Percentiles rank a stretch among this genome's conserved stretches.
Evolutionary conservation across 768 basidiomycete species (phyloP).

Genomic region (Boletus rex-veris): DNA sequence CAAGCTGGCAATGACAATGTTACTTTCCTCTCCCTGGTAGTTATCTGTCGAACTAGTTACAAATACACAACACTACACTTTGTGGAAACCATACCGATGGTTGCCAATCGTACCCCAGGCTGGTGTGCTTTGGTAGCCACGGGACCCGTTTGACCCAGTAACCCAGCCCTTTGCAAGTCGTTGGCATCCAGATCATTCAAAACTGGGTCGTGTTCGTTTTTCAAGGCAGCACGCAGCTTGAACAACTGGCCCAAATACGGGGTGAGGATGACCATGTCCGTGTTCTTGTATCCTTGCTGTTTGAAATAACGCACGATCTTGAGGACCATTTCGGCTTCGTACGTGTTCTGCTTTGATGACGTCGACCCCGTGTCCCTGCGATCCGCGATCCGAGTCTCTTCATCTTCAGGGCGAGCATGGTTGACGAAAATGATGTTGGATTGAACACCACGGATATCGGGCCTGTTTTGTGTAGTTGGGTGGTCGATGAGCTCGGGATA

Average conservation of each 20-base stretch:
- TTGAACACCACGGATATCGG: conserved; percentile 51
- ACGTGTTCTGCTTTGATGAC: conserved; percentile 60
- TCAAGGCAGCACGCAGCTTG: conserved; percentile 44
- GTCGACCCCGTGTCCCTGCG: conserved; percentile 43
- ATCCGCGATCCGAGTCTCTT: conserved; percentile 40
- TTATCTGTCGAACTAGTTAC: conserved; percentile 46
- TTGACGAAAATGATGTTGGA: conserved; percentile 62
- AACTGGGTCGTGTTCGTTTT: conserved; percentile 50
- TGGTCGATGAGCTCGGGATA: conserved; percentile 69
- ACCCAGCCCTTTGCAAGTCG: conserved; percentile 57
- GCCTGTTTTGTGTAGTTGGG: conserved; percentile 43
- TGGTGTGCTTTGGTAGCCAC: conserved; percentile 39
- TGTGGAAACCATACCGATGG: conserved; percentile 48
- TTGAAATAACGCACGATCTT: conserved; percentile 64
- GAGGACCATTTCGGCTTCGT: conserved; percentile 61
- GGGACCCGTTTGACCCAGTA: conserved; percentile 38
- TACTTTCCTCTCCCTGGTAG: conserved; percentile 73
- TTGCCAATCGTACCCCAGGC: conserved; percentile 51
- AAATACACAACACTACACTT: not conserved
- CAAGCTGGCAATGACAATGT: conserved; percentile 61
- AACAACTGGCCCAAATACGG: conserved; percentile 67
- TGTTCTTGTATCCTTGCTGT: conserved; percentile 65
- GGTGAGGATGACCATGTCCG: conserved; percentile 60
- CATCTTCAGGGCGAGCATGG: conserved; percentile 57
- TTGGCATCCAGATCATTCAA: conserved; percentile 60